Base-by-base conservation (phyloP, 1,139 yeast genomes). In the Blastobotrys indianensis region DNA sequence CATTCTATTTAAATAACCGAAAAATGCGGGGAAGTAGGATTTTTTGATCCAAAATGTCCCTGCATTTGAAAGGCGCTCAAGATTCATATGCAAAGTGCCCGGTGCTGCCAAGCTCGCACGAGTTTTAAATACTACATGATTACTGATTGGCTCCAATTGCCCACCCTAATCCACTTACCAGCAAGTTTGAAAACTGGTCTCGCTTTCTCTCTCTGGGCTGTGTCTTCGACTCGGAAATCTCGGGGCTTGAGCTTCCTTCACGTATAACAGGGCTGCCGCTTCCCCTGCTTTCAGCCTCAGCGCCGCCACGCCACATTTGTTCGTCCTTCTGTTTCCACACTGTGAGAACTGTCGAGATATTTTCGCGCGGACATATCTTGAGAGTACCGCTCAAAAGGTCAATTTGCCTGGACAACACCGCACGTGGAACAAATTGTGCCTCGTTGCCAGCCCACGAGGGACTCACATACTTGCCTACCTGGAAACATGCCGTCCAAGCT, bases 91-190 rank as follows among this genome's bases (percentile, higher is more conserved):
- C n/a, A n/a, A n/a, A n/a, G n/a, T n/a, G n/a, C n/a, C n/a, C n/a
- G n/a, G n/a, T n/a, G n/a, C n/a, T n/a, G n/a, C n/a, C n/a, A n/a
- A n/a, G n/a, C n/a, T n/a, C n/a, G n/a, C n/a, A n/a, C n/a, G n/a
- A n/a, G n/a, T n/a, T n/a, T n/a, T n/a, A n/a, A n/a, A n/a, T n/a
- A n/a, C 25, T 20, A 20, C 25, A 20, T 35, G 36, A 48, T 32
- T 46, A 39, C 32, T 51, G 53, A 42, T 67, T 71, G 2, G 84
- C 84, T 4, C 84, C 84, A 51, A 79, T 76, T 1, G 83, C 84
- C 84, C 84, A 79, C 2, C 83, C 84, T 39, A 79, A 63, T 0
- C 84, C 83, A 32, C 77, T 70, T 1, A 75, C 81, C 46, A 79
- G 66, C 49, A 79, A 59, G 50, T 72, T 75, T 4, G 79, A 73